Evolutionary conservation across 768 basidiomycete genomes (phyloP), one percentile per base, ranked within the genome.

Genomic region (Tephrocybe rancida): DNA sequence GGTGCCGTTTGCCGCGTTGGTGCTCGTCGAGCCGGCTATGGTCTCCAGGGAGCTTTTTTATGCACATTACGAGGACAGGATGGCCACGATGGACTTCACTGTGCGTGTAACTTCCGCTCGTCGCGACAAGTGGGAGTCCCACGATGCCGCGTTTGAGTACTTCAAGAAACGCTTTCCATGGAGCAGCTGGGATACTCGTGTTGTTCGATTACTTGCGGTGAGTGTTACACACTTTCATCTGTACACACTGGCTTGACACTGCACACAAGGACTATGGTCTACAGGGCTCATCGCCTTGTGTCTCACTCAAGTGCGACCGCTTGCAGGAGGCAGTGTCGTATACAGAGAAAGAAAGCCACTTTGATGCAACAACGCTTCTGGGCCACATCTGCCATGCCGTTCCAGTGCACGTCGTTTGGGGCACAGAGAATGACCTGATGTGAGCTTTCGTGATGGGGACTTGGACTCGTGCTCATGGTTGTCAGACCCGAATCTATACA

Each of bases 371-470:
- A 0, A 37, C 60, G 3, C 64, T 73, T 21, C 54, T 80, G 1
- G 61, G 58, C 4, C 63, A 68, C 29, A 58, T 81, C 9, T 72
- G 70, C 43, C 60, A 59, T 44, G 53, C 58, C 0, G 39, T 78
- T 6, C 76, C 79, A 18, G 57, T 80, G 7, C 81, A 83, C 57
- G 44, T 79, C 24, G 71, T 83, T n/a, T 82, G 78, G 75, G 78
- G 77, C 25, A 67, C 62, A 5, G 61, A 65, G n/a, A 70, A 72
- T 29, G 75, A 80, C 37, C 57, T 79, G n/a, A 65, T 80, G 79
- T 81, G 44, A 35, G 35, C 44, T 48, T 52, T 24, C 26, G n/a
- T n/a, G n/a, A n/a, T n/a, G n/a, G n/a, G n/a, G n/a, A n/a, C n/a
- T n/a, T n/a, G n/a, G n/a, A n/a, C n/a, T n/a, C n/a, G n/a, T n/a